phyloP scores from a whole-genome alignment of 2,329 filamentous ascomycete genomes.

The Trichoderma cornu-damae region DNA sequence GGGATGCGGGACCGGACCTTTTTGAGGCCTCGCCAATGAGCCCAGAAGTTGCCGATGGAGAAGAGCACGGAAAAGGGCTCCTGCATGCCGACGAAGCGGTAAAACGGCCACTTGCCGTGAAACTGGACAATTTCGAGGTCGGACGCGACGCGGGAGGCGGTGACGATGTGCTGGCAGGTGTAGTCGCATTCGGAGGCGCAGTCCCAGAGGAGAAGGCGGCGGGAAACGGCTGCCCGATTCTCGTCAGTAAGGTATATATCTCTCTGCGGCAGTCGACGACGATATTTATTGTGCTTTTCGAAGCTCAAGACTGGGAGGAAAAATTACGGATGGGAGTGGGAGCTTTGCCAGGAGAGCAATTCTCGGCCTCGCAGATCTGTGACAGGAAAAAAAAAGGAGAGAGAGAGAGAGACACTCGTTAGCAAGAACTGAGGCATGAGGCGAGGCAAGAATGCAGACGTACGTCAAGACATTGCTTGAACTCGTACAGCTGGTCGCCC shows the following conservation, averaged over 20 bases:
- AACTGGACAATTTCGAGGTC: constrained; percentile 76
- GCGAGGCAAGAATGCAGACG: neutral
- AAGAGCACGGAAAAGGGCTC: constrained; percentile 93
- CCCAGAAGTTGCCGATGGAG: constrained; percentile 83
- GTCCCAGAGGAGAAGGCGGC: constrained; percentile 83
- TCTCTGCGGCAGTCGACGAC: too few relatives aligned
- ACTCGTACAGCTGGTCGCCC: constrained; percentile 83
- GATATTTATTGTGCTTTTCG: too few relatives aligned
- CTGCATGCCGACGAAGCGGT: constrained; percentile 84
- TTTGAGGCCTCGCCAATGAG: constrained; percentile 71
- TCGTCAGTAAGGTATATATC: neutral
- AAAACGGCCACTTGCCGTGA: constrained; percentile 98
- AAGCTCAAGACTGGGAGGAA: neutral
- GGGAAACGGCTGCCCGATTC: constrained; percentile 63
- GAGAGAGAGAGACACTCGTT: constrained; percentile 16
- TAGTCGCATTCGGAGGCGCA: constrained; percentile 96
- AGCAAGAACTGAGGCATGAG: constrained; percentile 13
- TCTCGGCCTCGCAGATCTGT: constrained; percentile 74
- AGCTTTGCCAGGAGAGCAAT: constrained; percentile 61
- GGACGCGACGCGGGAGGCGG: constrained; percentile 60
- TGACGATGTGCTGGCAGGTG: constrained; percentile 91
- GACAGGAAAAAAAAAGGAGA: too few relatives aligned
- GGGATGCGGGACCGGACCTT: constrained; percentile 68
- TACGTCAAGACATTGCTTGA: constrained; percentile 80
- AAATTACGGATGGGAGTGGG: constrained; percentile 60